Evolutionary conservation across 345 rosid genomes (phyloP), one percentile per base, ranked within the genome.

Genomic region (Garcia nutans): DNA sequence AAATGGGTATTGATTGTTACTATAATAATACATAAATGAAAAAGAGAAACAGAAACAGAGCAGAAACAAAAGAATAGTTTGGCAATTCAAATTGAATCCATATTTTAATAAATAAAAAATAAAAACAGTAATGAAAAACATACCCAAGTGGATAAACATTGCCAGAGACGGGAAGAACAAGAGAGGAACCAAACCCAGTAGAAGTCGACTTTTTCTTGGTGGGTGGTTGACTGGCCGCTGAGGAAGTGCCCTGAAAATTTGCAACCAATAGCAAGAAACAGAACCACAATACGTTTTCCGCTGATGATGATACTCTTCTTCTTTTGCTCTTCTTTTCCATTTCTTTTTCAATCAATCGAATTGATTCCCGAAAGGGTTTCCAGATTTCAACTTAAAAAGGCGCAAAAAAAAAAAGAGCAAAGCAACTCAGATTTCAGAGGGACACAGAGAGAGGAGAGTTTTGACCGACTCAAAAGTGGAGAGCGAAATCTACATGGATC

Each of bases 101-200:
- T 10, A 41, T 65, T 55, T 3, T 24, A 73, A 67, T 5, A 12
- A 59, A 20, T 65, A n/a, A 31, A 12, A 65, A 58, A 37, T n/a
- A 20, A 24, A 65, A 70, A 20, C 41, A 76, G 54, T 8, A 70
- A 69, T 33, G 42, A 28, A 24, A 71, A 44, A 17, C 45, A 8
- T 76, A 95, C 99, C 99, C 99, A 70, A 87, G 91, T 77, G 99
- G 99, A 78, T 93, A 91, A 75, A 93, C 96, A 77, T 90, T 93
- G 20, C 99, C 99, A 31, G 84, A 72, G 75, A 93, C 65, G 0
- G 89, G 91, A 47, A 95, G 86, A 16, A 95, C 85, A 56, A 85
- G 77, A 76, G 97, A 84, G 74, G 93, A 87, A 63, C 79, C 82
- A 67, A 77, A 67, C 11, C 58, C 73, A 44, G 33, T 24, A 22